A percentile compares a stretch with the other conserved stretches of the same genome.
These are phyloP conservation scores for Rhizopogon vesiculosus DNA, from an alignment of 768 basidiomycete genomes.

Conservation along the genomic window DNA sequence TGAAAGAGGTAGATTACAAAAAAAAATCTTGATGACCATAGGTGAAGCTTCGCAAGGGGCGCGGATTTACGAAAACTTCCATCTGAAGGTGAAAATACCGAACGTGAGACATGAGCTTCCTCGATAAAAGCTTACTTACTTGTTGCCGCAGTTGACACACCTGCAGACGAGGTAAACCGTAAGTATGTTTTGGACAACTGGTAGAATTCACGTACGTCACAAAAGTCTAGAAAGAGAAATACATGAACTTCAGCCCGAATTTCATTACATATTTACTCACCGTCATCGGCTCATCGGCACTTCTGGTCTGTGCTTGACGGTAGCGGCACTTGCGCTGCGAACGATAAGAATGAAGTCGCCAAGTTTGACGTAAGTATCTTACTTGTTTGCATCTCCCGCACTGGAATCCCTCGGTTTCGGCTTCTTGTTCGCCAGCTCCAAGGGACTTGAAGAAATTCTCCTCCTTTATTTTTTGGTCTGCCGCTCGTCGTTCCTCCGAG, in stretches of 20 bases:
- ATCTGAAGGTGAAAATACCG: slow-evolving; percentile 29
- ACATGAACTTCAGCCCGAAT: slow-evolving; percentile 1
- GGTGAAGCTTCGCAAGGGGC: not conserved
- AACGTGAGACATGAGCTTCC: not conserved
- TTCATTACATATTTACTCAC: slow-evolving; percentile 38
- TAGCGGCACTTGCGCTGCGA: slow-evolving; percentile 79
- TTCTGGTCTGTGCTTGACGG: slow-evolving; percentile 94
- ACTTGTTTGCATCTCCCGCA: slow-evolving; percentile 92
- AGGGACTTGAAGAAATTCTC: slow-evolving; percentile 90
- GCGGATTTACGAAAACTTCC: slow-evolving; percentile 55
- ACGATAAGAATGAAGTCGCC: not conserved
- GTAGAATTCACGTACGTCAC: slow-evolving; percentile 59
- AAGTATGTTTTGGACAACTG: slow-evolving; percentile 1
- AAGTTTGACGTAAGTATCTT: slow-evolving; percentile 9
- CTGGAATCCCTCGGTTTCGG: slow-evolving; percentile 98
- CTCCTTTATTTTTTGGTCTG: slow-evolving; percentile 75
- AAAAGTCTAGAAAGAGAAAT: slow-evolving; percentile 56
- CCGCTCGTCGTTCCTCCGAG: slow-evolving; percentile 83
- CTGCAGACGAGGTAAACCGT: slow-evolving; percentile 23
- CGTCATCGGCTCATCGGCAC: slow-evolving; percentile 99
- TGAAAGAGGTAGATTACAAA: slow-evolving; percentile 7
- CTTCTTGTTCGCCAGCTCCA: slow-evolving; percentile 83
- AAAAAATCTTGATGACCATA: not conserved
- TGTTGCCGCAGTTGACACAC: slow-evolving; percentile 65
- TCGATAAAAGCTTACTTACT: slow-evolving; percentile 25